phyloP scores from a whole-genome alignment of 192 early-diverging fungal species.

The Phlyctochytrium planicorne region DNA sequence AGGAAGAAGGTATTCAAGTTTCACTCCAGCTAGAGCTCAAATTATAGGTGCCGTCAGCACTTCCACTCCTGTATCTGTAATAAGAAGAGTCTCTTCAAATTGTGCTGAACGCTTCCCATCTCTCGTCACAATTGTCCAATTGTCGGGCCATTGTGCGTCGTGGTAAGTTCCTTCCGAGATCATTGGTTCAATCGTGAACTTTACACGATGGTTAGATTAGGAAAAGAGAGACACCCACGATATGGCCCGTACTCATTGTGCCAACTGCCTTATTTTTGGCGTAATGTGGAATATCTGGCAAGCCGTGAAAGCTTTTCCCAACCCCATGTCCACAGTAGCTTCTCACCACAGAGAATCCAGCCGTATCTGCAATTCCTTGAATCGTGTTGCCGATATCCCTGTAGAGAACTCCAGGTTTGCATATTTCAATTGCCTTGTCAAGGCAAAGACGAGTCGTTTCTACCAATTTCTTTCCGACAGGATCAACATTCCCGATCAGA shows the following conservation, averaged over 20 bases:
- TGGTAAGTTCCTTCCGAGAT: slow-evolving; percentile 79
- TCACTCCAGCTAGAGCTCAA: too few species aligned
- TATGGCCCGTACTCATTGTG: slow-evolving; percentile 90
- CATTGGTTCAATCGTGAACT: slow-evolving; percentile 99
- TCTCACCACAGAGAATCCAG: slow-evolving; percentile 91
- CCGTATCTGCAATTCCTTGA: slow-evolving; percentile 76
- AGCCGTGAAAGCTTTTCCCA: slow-evolving; percentile 78
- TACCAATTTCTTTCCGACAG: slow-evolving; percentile 68
- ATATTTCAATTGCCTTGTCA: slow-evolving; percentile 88
- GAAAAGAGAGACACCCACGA: slow-evolving; percentile 31
- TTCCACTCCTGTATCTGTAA: slow-evolving; percentile 90
- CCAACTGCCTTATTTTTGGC: slow-evolving; percentile 95
- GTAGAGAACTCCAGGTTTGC: slow-evolving; percentile 88
- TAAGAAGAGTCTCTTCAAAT: slow-evolving; percentile 94
- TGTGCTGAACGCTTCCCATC: slow-evolving; percentile 96
- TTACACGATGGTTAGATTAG: slow-evolving; percentile 6
- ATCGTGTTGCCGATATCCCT: slow-evolving; percentile 93
- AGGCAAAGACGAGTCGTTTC: slow-evolving; percentile 82
- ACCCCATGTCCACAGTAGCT: slow-evolving; percentile 95
- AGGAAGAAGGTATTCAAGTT: too few species aligned
- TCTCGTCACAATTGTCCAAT: slow-evolving; percentile 84
- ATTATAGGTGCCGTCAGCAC: slow-evolving; percentile 76
- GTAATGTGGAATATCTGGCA: slow-evolving; percentile 93
- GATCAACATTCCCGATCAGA: slow-evolving; percentile 86
- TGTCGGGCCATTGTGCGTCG: slow-evolving; percentile 53